phyloP scores from a whole-genome alignment of 768 basidiomycete species.

The Termitomyces sp. region DNA sequence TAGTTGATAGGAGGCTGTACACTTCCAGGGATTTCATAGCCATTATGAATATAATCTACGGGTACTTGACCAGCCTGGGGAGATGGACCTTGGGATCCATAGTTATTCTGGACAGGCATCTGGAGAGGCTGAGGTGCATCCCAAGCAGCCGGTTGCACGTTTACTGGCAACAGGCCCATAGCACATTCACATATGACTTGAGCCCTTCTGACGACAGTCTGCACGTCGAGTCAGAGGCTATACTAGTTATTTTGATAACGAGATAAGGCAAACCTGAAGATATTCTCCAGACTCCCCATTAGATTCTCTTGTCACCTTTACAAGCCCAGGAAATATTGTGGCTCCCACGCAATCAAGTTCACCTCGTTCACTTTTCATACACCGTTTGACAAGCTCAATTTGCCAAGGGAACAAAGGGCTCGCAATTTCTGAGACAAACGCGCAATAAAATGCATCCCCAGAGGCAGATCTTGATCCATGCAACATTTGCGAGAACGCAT shows the following conservation, averaged over 20 bases:
- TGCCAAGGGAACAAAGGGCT: conserved; percentile 71
- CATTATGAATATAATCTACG: neutral
- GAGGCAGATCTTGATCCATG: conserved; percentile 62
- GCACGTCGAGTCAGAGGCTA: conserved; percentile 3
- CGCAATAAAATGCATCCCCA: conserved; percentile 79
- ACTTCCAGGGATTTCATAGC: neutral
- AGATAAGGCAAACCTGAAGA: conserved; percentile 39
- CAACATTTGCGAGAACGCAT: conserved; percentile 82
- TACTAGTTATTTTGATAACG: conserved; percentile 6
- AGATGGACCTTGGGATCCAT: neutral
- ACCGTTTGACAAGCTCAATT: conserved; percentile 83
- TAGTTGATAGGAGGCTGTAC: neutral
- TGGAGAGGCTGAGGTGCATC: neutral
- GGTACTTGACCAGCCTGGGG: neutral
- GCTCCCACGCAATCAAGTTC: conserved; percentile 76
- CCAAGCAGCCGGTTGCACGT: conserved; percentile 11
- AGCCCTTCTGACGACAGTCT: conserved; percentile 76
- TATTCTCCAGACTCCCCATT: conserved; percentile 41
- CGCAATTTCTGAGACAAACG: conserved; percentile 82
- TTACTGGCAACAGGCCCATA: conserved; percentile 35
- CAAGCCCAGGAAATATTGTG: conserved; percentile 84
- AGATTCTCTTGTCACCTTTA: conserved; percentile 62
- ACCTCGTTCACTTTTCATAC: conserved; percentile 70
- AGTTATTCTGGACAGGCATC: neutral
- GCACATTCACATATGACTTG: conserved; percentile 90